A percentile compares a stretch with the other conserved stretches of the same genome.
Conservation (phyloP, 192 early-diverging fungal species). For the Coemansia sp. region DNA sequence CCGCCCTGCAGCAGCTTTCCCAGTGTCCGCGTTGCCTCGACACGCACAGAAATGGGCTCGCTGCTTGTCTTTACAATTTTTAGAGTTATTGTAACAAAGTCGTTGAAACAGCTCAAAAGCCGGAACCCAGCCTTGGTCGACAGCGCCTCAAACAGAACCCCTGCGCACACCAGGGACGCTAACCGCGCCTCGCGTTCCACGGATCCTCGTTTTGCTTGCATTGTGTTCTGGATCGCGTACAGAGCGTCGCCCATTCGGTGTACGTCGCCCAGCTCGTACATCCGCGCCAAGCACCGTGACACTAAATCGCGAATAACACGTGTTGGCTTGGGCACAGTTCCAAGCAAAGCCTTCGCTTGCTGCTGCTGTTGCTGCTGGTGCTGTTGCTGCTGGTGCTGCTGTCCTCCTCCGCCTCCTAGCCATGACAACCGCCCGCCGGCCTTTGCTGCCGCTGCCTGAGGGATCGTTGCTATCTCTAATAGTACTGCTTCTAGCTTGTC, state of each 20-base stretch:
- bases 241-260: slow-evolving; percentile 38
- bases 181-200: slow-evolving; percentile 5
- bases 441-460: slow-evolving; percentile 49
- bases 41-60: slow-evolving; percentile 60
- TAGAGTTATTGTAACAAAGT: slow-evolving; percentile 30
- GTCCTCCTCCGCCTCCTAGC: slow-evolving; percentile 59
- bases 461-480: slow-evolving; percentile 63
- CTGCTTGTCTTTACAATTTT: slow-evolving; percentile 17
- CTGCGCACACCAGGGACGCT: slow-evolving; percentile 73
- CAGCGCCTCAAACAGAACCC: slow-evolving; percentile 73
- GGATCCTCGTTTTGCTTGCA: slow-evolving; percentile 10
- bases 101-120: slow-evolving; percentile 51
- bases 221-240: slow-evolving; percentile 26
- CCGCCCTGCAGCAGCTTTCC: slow-evolving; percentile 68
- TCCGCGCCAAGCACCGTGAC: slow-evolving; percentile 25
- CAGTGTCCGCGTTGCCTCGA: slow-evolving; percentile 70
- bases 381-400: slow-evolving; percentile 59
- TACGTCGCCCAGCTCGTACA: slow-evolving; percentile 41
- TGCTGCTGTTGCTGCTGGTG: slow-evolving; percentile 58
- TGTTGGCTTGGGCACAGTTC: slow-evolving; percentile 29
- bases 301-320: slow-evolving; percentile 36
- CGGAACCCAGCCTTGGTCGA: slow-evolving; percentile 50
- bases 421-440: slow-evolving; percentile 70
- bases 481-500: slow-evolving; percentile 72
- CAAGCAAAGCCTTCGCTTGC: slow-evolving; percentile 21